Percentiles rank a stretch among this genome's conserved stretches.
Conservation (phyloP, 805 yeast genomes). For the Candida xiaguanensis region DNA sequence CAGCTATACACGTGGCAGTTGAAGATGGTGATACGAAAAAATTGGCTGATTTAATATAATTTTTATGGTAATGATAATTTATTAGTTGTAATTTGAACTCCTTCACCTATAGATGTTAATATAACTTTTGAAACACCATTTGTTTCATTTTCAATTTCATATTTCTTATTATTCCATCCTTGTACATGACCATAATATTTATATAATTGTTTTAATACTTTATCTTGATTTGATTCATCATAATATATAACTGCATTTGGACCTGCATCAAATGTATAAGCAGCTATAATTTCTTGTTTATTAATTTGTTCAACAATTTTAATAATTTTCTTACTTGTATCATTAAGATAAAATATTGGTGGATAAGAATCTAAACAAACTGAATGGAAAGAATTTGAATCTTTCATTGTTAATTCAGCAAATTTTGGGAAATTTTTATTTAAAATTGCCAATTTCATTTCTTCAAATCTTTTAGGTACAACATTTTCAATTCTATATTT, state of each 20-base stretch:
- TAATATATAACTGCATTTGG: constrained; percentile 97
- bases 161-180: constrained; percentile 54
- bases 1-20: constrained; percentile 15
- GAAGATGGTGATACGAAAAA: constrained; percentile 8
- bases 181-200: constrained; percentile 52
- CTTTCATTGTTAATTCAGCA: constrained; percentile 92
- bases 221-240: constrained; percentile 67
- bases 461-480: constrained; percentile 80
- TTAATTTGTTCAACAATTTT: constrained; percentile 78
- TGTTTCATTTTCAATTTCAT: constrained; percentile 20
- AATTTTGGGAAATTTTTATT: constrained; percentile 74
- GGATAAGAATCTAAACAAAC: constrained; percentile 95
- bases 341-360: constrained; percentile 92
- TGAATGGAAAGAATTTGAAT: constrained; percentile 96
- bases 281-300: constrained; percentile 64
- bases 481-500: constrained; percentile 71
- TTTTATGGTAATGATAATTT: constrained; percentile 59
- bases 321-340: constrained; percentile 79
- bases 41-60: constrained; percentile 10
- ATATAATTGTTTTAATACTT: constrained; percentile 67
- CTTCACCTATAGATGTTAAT: constrained; percentile 81
- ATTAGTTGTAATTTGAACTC: constrained; percentile 64
- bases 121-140: constrained; percentile 79
- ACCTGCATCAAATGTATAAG: constrained; percentile 98
- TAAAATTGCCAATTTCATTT: constrained; percentile 75